Percentiles rank a stretch among this genome's conserved stretches.
Evolutionary conservation across 225 moss, liverwort and hornwort species (phyloP).

Genomic region (Physcomitrium patens): DNA sequence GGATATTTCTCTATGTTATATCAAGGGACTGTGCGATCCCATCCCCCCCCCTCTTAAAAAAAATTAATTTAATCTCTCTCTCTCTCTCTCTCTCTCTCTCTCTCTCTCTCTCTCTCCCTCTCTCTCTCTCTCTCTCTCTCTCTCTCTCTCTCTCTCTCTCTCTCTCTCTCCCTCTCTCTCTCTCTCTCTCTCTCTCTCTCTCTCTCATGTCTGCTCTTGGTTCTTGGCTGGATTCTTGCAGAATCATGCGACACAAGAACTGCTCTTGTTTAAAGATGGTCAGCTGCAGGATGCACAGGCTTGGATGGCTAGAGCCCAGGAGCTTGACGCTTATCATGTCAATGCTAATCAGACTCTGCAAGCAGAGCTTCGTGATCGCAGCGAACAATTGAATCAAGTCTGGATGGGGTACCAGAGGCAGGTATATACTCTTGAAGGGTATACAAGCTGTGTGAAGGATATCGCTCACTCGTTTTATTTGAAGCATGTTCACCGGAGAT

Average conservation of each 20-base stretch:
- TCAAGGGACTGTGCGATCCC: neutral
- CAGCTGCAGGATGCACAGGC: slow-evolving; percentile 91
- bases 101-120: neutral
- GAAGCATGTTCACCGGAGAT: neutral
- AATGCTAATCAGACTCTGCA: slow-evolving; percentile 80
- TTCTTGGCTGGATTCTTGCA: slow-evolving; percentile 34
- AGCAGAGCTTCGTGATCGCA: slow-evolving; percentile 88
- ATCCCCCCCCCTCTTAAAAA: neutral
- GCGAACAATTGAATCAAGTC: slow-evolving; percentile 90
- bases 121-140: neutral
- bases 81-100: neutral
- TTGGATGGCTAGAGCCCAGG: slow-evolving; percentile 93
- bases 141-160: neutral
- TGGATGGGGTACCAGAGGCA: slow-evolving; percentile 94
- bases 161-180: too few species aligned
- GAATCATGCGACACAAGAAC: slow-evolving; percentile 77
- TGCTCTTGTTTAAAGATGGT: slow-evolving; percentile 76
- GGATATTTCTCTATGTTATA: neutral
- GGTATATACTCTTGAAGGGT: slow-evolving; percentile 47
- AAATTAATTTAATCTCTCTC: too few species aligned
- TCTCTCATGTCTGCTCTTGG: neutral
- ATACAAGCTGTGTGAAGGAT: slow-evolving; percentile 15
- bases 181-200: neutral
- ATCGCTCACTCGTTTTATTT: slow-evolving; percentile 1
- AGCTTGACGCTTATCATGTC: slow-evolving; percentile 83